Evolutionary conservation across 768 basidiomycete genomes (phyloP).

Genomic region (Suillus clintonianus): DNA sequence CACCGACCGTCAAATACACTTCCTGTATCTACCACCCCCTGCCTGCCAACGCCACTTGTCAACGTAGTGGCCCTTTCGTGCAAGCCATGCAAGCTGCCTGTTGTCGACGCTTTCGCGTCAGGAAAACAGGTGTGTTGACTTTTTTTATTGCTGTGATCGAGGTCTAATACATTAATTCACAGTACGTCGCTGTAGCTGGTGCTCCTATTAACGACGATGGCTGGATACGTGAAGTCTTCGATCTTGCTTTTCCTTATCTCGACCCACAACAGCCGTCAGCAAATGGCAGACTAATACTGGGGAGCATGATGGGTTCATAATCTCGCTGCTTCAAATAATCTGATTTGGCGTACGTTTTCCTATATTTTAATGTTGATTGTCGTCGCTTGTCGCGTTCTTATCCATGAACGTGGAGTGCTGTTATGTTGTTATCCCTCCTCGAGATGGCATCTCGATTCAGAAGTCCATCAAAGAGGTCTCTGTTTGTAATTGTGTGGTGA

Average conservation of each 20-base stretch:
- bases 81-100: too few relatives aligned
- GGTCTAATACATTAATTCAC: background rate
- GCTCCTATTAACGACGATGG: background rate
- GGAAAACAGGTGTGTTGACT: background rate
- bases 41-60: background rate
- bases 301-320: background rate
- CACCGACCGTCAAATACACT: background rate
- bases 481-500: background rate
- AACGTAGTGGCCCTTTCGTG: background rate
- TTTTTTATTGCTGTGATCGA: background rate
- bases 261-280: background rate
- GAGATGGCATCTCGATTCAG: background rate
- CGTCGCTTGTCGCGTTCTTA: background rate
- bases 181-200: background rate
- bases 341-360: background rate
- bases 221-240: background rate
- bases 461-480: background rate
- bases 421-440: background rate
- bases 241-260: background rate
- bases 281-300: background rate
- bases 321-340: background rate
- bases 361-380: background rate
- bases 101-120: background rate
- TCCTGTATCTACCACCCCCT: background rate
- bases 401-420: background rate